Evolutionary conservation across 2,329 filamentous ascomycete genomes (phyloP).

Genomic region (Thermoascus crustaceus): DNA sequence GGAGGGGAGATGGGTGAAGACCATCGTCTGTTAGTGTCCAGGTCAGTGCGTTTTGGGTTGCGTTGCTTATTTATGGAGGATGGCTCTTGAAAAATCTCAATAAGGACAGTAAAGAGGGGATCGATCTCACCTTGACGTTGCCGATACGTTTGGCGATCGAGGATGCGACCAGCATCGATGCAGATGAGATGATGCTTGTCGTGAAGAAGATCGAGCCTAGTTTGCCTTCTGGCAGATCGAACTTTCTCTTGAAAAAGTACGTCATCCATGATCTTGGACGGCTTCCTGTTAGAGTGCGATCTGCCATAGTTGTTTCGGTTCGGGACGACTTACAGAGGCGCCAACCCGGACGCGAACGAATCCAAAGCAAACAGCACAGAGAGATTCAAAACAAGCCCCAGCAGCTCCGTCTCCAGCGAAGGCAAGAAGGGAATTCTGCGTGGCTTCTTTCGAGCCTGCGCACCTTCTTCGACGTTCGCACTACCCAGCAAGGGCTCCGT

Average conservation of each 20-base stretch:
- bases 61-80: no score
- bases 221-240: conserved; percentile 43
- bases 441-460: conserved; percentile 9
- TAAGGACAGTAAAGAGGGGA: conserved; percentile 20
- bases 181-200: conserved; percentile 35
- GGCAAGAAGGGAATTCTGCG: conserved; percentile 41
- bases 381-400: conserved; percentile 39
- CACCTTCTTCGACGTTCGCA: conserved; percentile 5
- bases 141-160: conserved; percentile 59
- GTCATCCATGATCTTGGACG: conserved; percentile 45
- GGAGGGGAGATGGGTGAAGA: conserved; percentile 64
- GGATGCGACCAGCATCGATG: conserved; percentile 44
- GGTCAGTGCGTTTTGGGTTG: background rate
- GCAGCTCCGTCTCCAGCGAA: conserved; percentile 45
- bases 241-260: conserved; percentile 51
- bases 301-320: background rate
- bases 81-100: no score
- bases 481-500: conserved; percentile 28
- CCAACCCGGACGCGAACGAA: conserved; percentile 62
- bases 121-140: conserved; percentile 37
- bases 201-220: conserved; percentile 48
- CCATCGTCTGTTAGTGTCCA: conserved; percentile 59
- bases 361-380: conserved; percentile 62
- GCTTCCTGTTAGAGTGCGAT: background rate
- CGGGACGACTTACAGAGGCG: conserved; percentile 47